Evolutionary conservation across 805 yeast species (phyloP), one percentile per base, ranked within the genome.

Genomic region (Candida namnaoensis): DNA sequence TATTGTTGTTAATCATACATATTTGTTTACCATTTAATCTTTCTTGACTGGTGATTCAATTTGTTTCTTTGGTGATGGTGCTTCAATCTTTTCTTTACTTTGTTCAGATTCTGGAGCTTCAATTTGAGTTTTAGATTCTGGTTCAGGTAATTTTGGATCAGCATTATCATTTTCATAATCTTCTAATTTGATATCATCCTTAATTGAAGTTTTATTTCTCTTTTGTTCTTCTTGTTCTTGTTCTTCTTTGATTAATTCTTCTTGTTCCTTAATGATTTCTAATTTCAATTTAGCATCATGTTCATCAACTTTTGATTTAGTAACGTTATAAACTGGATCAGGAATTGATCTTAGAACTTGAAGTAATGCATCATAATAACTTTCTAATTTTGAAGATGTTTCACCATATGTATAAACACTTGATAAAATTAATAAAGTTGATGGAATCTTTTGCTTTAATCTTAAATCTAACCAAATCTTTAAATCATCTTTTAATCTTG

Each of bases 241-340:
- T 65, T 91, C 99, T 59, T 84, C 88, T 65, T 86, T 77, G 61
- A 91, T 91, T 56, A 84, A 63, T 50, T 78, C 82, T 61, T 83
- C 88, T 67, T 83, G 93, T 61, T 83, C 93, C 60, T 80, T 81
- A 45, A 83, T 64, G 38, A 83, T 84, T 51, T 81, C 80, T 47
- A 83, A 69, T 52, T 82, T 79, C 62, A 82, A 81, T 55, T 78
- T 74, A 57, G 75, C 77, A 42, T 64, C 68, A 37, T 61, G 65
- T 15, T 79, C 78, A 39, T 78, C 73, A 48, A 91, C 88, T 58
- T 88, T 95, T 49, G 90, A 74, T 64, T 88, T 95, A 50, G 96
- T 93, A 51, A 88, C 96, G 60, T 91, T 95, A 68, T 87, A 91
- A 45, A 91, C 88, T 62, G 91, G 96, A 54, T 88, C 95, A 28